Evolutionary conservation across 176 grass and related monocot genomes (phyloP).

Genomic region (Paspalum vaginatum): DNA sequence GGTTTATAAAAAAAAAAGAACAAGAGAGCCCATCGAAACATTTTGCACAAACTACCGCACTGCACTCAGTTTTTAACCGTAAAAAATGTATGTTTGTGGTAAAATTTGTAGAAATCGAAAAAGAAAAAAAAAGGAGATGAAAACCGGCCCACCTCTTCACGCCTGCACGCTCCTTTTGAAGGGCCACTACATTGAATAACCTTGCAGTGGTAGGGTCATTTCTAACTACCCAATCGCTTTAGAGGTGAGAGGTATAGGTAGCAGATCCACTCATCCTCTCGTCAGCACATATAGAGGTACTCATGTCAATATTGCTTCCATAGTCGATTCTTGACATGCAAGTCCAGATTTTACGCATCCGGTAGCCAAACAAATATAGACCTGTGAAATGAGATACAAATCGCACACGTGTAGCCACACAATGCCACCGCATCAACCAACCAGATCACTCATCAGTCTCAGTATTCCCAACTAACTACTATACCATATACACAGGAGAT

Average conservation of each 20-base stretch:
- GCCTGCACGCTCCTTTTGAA: too few species aligned
- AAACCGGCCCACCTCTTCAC: too few species aligned
- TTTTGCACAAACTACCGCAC: too few species aligned
- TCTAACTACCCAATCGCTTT: not conserved
- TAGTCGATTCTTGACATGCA: slow-evolving; percentile 25
- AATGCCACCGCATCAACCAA: not conserved
- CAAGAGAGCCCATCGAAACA: too few species aligned
- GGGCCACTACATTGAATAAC: not conserved
- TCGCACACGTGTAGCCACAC: not conserved
- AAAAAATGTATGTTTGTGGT: too few species aligned
- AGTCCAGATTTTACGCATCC: not conserved
- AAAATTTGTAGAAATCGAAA: too few species aligned
- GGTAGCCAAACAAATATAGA: not conserved
- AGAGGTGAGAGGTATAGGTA: not conserved
- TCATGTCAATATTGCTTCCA: not conserved
- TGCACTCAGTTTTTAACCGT: too few species aligned
- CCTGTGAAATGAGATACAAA: not conserved
- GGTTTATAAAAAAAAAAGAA: too few species aligned
- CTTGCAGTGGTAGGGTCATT: not conserved
- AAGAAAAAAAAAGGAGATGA: too few species aligned
- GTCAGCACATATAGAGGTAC: not conserved
- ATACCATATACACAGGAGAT: slow-evolving; percentile 1
- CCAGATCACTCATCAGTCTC: slow-evolving; percentile 9
- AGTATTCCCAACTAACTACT: slow-evolving; percentile 26
- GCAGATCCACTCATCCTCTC: not conserved